phyloP scores from a whole-genome alignment of 2,329 filamentous ascomycete genomes.

The Paecilomyces formosus region DNA sequence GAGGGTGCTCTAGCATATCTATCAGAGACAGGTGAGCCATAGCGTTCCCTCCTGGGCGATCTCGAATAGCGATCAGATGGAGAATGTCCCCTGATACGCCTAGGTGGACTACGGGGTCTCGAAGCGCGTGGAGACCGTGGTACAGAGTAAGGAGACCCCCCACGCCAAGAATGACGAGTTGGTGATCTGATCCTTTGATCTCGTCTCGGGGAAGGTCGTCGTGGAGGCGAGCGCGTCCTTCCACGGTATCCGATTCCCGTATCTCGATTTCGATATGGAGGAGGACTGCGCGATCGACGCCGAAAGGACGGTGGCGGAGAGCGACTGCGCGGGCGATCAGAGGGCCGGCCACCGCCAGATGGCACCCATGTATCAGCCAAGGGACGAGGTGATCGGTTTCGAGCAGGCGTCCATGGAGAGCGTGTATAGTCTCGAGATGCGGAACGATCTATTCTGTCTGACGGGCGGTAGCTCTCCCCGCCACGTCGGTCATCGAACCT shows the following conservation, averaged over 20 bases:
- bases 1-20: slow-evolving; percentile 32
- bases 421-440: slow-evolving; percentile 29
- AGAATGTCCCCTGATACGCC: slow-evolving; percentile 28
- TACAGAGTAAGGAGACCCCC: slow-evolving; percentile 31
- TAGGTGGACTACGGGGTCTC: slow-evolving; percentile 24
- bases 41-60: slow-evolving; percentile 25
- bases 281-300: slow-evolving; percentile 36
- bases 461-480: slow-evolving; percentile 37
- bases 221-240: slow-evolving; percentile 29
- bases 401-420: slow-evolving; percentile 27
- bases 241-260: slow-evolving; percentile 21
- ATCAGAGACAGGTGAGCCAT: slow-evolving; percentile 18
- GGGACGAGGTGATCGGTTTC: slow-evolving; percentile 29
- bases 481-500: slow-evolving; percentile 36
- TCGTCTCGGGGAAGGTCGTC: slow-evolving; percentile 34
- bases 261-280: slow-evolving; percentile 28
- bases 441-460: slow-evolving; percentile 21
- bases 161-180: slow-evolving; percentile 25
- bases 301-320: slow-evolving; percentile 31
- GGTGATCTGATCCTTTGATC: slow-evolving; percentile 33
- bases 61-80: slow-evolving; percentile 25
- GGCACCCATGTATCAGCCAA: slow-evolving; percentile 37
- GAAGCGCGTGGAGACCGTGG: slow-evolving; percentile 22
- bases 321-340: slow-evolving; percentile 33
- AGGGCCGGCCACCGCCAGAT: slow-evolving; percentile 22